phyloP scores from a whole-genome alignment of 352 stramenopile species.

The Globisporangium emineosum region DNA sequence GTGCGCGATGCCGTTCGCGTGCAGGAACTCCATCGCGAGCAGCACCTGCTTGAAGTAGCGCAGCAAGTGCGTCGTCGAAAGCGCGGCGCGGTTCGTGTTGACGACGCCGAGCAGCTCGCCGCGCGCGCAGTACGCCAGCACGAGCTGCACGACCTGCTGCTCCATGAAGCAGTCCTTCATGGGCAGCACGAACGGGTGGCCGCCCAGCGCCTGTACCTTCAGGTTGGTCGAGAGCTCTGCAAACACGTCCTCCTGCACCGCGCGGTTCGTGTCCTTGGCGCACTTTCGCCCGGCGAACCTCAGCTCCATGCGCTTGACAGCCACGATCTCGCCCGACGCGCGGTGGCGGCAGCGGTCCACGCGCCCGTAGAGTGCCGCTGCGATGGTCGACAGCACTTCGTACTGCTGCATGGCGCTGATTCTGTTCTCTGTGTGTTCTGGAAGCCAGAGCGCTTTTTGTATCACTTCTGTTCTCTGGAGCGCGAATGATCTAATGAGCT shows the following conservation, averaged over 20 bases:
- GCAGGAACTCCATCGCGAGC: conserved; percentile 62
- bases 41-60: conserved; percentile 72
- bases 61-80: conserved; percentile 28
- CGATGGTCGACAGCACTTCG: conserved; percentile 58
- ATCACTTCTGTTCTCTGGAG: background rate
- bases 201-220: conserved; percentile 48
- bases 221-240: conserved; percentile 71
- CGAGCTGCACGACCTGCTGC: conserved; percentile 54
- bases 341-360: conserved; percentile 64
- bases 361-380: conserved; percentile 65
- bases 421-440: background rate
- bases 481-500: conserved; percentile 9
- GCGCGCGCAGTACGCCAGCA: conserved; percentile 63
- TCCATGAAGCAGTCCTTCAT: conserved; percentile 67
- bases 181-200: conserved; percentile 66
- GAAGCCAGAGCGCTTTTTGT: too few species aligned
- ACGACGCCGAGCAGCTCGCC: conserved; percentile 78
- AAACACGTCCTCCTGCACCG: conserved; percentile 68
- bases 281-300: conserved; percentile 40
- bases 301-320: conserved; percentile 81
- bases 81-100: conserved; percentile 38
- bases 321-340: conserved; percentile 48
- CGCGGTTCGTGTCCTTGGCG: conserved; percentile 41
- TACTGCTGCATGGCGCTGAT: conserved; percentile 29
- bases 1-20: conserved; percentile 72